Evolutionary conservation across 2,329 filamentous ascomycete species (phyloP), one percentile per base, ranked within the genome.

Genomic region (Trichoderma semiorbis): DNA sequence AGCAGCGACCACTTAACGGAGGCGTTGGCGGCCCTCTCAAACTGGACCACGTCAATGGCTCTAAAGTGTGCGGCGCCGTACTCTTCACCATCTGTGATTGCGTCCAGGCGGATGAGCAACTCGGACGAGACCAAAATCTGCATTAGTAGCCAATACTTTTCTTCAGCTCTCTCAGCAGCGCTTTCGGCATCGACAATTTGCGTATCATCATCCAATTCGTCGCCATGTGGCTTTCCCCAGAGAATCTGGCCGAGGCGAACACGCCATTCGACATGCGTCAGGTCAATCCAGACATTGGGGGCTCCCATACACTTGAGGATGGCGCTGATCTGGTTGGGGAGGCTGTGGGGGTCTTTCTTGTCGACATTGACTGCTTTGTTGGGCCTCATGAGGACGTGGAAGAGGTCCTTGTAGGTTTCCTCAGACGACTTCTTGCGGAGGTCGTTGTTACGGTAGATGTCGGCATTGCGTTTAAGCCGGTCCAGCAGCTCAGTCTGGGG

Each of bases 201-300:
- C n/a, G 85, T 83, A 26, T 85, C 84, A 72, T 89, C 88, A 57
- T 85, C 84, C n/a, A 86, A 75, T 61, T 85, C 83, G 74, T 88
- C 87, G 55, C 87, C 86, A 30, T 84, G 78, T 7, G 83, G 81
- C 18, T 84, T 81, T 18, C 87, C 90, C 91, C 91, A 94, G 2
- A 94, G 80, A 55, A 93, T 85, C 79, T 93, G 91, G 7, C 92
- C 92, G 1, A 94, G 83, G 14, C 91, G 85, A 72, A 94, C 91
- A 47, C 92, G 87, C 91, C 91, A 93, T 78, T 93, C 91, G 7
- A 93, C 89, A 36, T 90, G 85, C 24, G 90, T 91, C 74, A 94
- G 92, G 79, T 94, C 91, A 66, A 92, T 86, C 92, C 92, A 94
- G 60, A 92, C 87, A 70, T 91, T 90, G 69, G 89, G 85, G 8